Base-by-base conservation (phyloP, 1,139 yeast genomes). In the Arxiozyma bovina region DNA sequence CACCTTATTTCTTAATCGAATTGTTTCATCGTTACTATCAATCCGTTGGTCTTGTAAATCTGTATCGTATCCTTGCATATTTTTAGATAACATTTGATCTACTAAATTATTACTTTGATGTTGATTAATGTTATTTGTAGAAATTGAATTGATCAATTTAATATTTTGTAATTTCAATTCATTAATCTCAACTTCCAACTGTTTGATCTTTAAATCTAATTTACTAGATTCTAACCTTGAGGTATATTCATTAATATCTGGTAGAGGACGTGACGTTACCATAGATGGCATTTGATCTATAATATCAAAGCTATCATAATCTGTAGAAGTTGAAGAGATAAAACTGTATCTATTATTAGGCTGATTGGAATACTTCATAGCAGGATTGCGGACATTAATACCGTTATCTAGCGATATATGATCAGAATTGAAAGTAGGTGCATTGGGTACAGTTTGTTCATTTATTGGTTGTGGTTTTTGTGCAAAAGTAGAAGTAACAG, bases 91-190 rank as follows among this genome's bases (percentile, higher is more conserved):
- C 46, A 50, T n/a, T 34, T 46, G 20, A 55, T 45, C 53, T 50
- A 25, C 57, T 48, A 41, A 54, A 50, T 12, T 54, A 51, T 18
- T 8, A 8, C 30, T 17, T 59, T 60, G 42, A 20, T 47, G 50
- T 45, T 50, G 51, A 52, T 25, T 46, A 22, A 47, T 60, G 54
- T 66, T 58, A 42, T 61, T 64, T 15, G 23, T 22, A n/a, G 60
- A 59, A 48, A 68, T 63, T 7, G 71, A 60, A 51, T 64, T 63
- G 38, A 67, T 60, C 41, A 69, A 52, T 53, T 65, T 66, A 50
- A 66, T 69, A 57, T 69, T 69, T 45, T 68, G 70, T 42, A 68
- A 53, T 55, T 62, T 66, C 40, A 69, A 55, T 48, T 69, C 71
- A 41, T 61, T 61, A 21, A 69, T 65, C 45, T 68, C 67, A 25